Evolutionary conservation across 2,329 filamentous ascomycete genomes (phyloP), one percentile per base, ranked within the genome.

Genomic region (Pestalotiopsis sp.): DNA sequence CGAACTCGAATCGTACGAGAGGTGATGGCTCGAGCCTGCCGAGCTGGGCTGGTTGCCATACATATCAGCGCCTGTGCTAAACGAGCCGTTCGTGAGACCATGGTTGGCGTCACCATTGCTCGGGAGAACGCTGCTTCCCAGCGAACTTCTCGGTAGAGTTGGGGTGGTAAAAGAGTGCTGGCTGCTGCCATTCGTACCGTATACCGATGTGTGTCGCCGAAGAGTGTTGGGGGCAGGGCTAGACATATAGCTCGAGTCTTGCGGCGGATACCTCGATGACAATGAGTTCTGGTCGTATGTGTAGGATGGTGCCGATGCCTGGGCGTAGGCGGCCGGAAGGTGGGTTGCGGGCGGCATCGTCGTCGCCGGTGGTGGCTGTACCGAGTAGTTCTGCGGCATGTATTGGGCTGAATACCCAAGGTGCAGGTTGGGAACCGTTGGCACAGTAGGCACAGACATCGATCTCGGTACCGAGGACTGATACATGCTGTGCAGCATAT

Each of bases 391-490:
- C 55, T 59, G 31, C 7, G 59, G 59, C 7, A 36, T 20, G n/a
- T 62, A 62, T n/a, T 62, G 59, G 27, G 59, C 31, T 14, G 12
- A 5, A 20, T 62, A 62, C 14, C 59, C 59, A 27, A 64, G 17
- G 17, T 57, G 45, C 11, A 49, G 20, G 17, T 20, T 14, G 14
- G 55, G 25, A 36, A 67, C 62, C 20, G n/a, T 31, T 9, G 60
- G 52, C 5, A 67, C 64, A 14, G 57, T 67, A 6, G 67, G 67
- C 14, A 69, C 67, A 12, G 69, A 69, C 68, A 70, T 68, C n/a
- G 68, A 71, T 57, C 68, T 41, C 5, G 64, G 38, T 4, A 41
- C 52, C 14, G 27, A 11, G 14, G 39, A 20, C 9, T 14, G 20
- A 23, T 64, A 64, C 20, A 57, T 36, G 38, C 23, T 31, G 14